Base-by-base conservation (phyloP, 2,329 filamentous ascomycete species). In the Samsoniella hepiali region DNA sequence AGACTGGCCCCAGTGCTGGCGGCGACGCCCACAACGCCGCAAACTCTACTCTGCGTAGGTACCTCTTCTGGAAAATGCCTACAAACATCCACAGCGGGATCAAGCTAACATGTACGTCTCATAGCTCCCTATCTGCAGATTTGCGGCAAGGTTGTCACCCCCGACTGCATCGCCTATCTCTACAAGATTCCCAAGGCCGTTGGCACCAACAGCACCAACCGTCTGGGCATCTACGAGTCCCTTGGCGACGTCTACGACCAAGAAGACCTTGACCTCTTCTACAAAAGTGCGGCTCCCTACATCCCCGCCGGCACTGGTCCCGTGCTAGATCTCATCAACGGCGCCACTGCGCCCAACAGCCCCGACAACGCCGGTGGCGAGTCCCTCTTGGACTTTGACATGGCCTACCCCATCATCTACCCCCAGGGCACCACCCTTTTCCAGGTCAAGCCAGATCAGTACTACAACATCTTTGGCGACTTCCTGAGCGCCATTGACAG, bases 101-200 rank as follows among this genome's bases (percentile, higher is more conserved):
- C 45, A n/a, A 31, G 38, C 62, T 62, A 45, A 57, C 55, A 6
- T 51, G 11, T 22, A 9, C 6, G 1, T 34, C 38, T 45, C 42
- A 40, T 22, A 63, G 36, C 63, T 36, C 3, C 9, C 2, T 50
- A 27, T 3, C 27, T 51, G 15, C 22, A 50, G 5, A 50, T 61
- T 32, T 88, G 86, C 69, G 80, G 83, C 67, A 72, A 73, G 15
- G 79, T 81, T 68, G 85, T 88, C 66, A 87, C 84, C 0, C 83
- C 84, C 0, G 78, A 78, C 49, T 88, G 85, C 67, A 76, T 86
- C 58, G 77, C 78, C 50, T 78, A 81, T 5, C 72, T 84, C 27
- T 83, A 81, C 67, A 69, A 74, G 3, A 77, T 79, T 57, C 77
- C 82, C 17, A 67, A 75, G 15, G 77, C 76, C 15, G 72, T 69